Evolutionary conservation across 257 asterid genomes (phyloP).

Genomic region (Solanum ahanhuiri): DNA sequence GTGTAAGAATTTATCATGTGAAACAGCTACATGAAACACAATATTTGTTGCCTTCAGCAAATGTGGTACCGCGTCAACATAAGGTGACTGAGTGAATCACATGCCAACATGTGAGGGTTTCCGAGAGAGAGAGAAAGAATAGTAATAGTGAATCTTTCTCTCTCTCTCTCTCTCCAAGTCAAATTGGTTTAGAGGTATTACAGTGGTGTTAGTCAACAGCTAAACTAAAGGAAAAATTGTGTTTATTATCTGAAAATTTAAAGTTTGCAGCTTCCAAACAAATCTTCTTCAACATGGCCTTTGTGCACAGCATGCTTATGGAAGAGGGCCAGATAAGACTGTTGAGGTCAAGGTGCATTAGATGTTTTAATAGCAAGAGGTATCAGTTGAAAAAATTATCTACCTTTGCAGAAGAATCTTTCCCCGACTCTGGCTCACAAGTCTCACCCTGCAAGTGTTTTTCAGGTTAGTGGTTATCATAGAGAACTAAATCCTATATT

Average conservation of each 20-base stretch:
- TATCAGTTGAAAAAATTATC: background rate
- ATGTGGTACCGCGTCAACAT: background rate
- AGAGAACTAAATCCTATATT: slow-evolving; percentile 11
- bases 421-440: slow-evolving; percentile 58
- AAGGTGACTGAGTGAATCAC: background rate
- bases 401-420: slow-evolving; percentile 72
- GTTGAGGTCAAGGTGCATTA: background rate
- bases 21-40: background rate
- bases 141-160: background rate
- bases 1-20: background rate
- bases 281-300: background rate
- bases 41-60: background rate
- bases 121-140: background rate
- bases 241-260: background rate
- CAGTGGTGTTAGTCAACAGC: background rate
- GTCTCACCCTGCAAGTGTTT: slow-evolving; percentile 68
- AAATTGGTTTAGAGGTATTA: background rate
- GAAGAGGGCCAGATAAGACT: background rate
- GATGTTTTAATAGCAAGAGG: background rate
- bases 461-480: slow-evolving; percentile 11
- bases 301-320: background rate
- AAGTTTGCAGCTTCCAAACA: background rate
- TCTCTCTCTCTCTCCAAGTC: background rate
- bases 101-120: background rate
- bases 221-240: background rate